Percentiles rank a stretch among this genome's conserved stretches.
phyloP scores from a whole-genome alignment of 176 grass and related monocot species.

The Cenchrus americanus region DNA sequence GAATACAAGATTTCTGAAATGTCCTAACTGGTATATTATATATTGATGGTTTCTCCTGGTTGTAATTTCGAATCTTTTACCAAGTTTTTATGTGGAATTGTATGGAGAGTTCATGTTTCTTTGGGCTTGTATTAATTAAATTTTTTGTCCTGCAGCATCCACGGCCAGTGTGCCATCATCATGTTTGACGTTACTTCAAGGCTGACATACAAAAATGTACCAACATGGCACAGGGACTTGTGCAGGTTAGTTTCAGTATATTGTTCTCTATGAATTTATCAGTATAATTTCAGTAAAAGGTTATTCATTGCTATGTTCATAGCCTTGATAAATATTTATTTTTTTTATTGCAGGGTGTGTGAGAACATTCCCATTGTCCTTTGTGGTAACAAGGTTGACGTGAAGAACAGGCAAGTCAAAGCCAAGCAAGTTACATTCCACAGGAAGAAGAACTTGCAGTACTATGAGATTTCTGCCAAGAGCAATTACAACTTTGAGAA shows the following conservation, averaged over 20 bases:
- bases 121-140: neutral
- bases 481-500: slow-evolving; percentile 90
- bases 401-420: slow-evolving; percentile 76
- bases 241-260: slow-evolving; percentile 49
- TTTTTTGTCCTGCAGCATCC: slow-evolving; percentile 50
- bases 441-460: slow-evolving; percentile 82
- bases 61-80: neutral
- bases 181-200: slow-evolving; percentile 84
- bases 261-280: neutral
- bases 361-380: slow-evolving; percentile 80
- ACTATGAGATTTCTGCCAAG: slow-evolving; percentile 85
- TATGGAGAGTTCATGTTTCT: neutral
- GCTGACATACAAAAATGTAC: slow-evolving; percentile 77
- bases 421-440: slow-evolving; percentile 80
- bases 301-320: neutral
- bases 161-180: slow-evolving; percentile 74
- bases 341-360: slow-evolving; percentile 52
- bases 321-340: neutral
- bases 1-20: neutral
- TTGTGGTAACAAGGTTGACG: slow-evolving; percentile 82
- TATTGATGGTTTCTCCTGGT: neutral
- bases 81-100: neutral
- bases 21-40: neutral
- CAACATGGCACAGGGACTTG: slow-evolving; percentile 75
- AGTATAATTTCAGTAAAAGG: neutral